Conservation (phyloP, 2,329 filamentous ascomycete species). For the Venturia effusa region DNA sequence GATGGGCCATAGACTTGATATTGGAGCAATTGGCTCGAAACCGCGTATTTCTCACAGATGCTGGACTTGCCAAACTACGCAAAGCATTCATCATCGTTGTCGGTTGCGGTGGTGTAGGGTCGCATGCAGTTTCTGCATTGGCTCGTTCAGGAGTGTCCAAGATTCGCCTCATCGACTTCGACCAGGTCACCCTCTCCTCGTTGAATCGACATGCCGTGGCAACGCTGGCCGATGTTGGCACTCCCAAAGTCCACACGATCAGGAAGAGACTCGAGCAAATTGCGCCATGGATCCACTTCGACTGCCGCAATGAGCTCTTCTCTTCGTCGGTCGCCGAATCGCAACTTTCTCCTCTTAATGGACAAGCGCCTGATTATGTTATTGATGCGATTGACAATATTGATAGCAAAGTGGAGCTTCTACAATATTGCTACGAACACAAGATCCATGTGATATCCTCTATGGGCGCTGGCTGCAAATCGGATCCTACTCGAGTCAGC, state of each 20-base stretch:
- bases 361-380: conserved; percentile 68
- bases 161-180: conserved; percentile 86
- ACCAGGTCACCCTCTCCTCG: conserved; percentile 90
- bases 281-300: conserved; percentile 83
- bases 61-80: conserved; percentile 69
- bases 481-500: conserved; percentile 69
- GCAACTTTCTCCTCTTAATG: conserved; percentile 59
- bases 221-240: conserved; percentile 86
- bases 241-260: conserved; percentile 81
- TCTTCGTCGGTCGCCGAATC: conserved; percentile 43
- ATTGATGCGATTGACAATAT: conserved; percentile 98
- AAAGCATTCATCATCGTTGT: conserved; percentile 79
- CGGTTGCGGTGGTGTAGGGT: conserved; percentile 89
- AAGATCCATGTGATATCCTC: conserved; percentile 76
- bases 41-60: conserved; percentile 76
- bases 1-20: conserved; percentile 58
- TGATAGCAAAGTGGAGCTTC: conserved; percentile 82
- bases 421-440: conserved; percentile 77
- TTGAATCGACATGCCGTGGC: conserved; percentile 94
- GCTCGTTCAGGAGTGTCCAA: conserved; percentile 82
- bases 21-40: conserved; percentile 91
- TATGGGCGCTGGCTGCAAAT: conserved; percentile 96
- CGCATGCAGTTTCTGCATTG: conserved; percentile 77
- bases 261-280: conserved; percentile 72
- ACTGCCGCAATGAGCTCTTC: conserved; percentile 78